Percentiles rank a stretch among this genome's conserved stretches.
Evolutionary conservation across 2,329 filamentous ascomycete genomes (phyloP).

Genomic region (Exophiala bonariae): DNA sequence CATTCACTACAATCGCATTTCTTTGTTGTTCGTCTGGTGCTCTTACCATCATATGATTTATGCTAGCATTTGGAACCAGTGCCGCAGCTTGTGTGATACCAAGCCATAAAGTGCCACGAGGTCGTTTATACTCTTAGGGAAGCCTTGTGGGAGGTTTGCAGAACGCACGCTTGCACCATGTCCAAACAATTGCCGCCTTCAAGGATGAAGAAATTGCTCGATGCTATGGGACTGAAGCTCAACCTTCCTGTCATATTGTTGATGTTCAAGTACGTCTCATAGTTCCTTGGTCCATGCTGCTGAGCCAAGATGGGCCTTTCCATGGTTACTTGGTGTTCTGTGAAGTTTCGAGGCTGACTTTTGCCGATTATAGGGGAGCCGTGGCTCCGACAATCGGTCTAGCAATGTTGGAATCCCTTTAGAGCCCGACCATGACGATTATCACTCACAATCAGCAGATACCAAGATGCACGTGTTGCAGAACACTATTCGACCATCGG

Average conservation of each 20-base stretch:
- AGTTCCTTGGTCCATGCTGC: neutral
- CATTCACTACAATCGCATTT: too few relatives aligned
- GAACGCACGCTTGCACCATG: too few relatives aligned
- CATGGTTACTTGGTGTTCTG: too few relatives aligned
- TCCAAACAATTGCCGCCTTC: constrained; percentile 4
- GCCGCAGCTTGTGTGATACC: too few relatives aligned
- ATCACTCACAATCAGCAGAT: constrained; percentile 14
- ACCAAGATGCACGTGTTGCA: constrained; percentile 58
- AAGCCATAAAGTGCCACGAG: too few relatives aligned
- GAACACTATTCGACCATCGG: constrained; percentile 42
- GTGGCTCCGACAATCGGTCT: constrained; percentile 19
- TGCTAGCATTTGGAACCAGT: too few relatives aligned
- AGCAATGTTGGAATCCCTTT: constrained; percentile 13
- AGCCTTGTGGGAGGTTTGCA: too few relatives aligned
- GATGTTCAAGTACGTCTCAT: constrained; percentile 20
- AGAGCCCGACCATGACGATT: too few relatives aligned
- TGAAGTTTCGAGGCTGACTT: constrained; percentile 9
- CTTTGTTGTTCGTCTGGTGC: too few relatives aligned
- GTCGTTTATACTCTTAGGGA: too few relatives aligned
- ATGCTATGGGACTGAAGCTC: constrained; percentile 17
- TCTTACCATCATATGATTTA: too few relatives aligned
- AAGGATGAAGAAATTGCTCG: constrained; percentile 11
- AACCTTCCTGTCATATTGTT: constrained; percentile 14
- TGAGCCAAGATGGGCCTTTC: neutral
- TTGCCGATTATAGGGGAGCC: constrained; percentile 13